A percentile compares a stretch with the other conserved stretches of the same genome.
phyloP scores from a whole-genome alignment of 2,329 filamentous ascomycete species.

The Hypoxylon sp. region DNA sequence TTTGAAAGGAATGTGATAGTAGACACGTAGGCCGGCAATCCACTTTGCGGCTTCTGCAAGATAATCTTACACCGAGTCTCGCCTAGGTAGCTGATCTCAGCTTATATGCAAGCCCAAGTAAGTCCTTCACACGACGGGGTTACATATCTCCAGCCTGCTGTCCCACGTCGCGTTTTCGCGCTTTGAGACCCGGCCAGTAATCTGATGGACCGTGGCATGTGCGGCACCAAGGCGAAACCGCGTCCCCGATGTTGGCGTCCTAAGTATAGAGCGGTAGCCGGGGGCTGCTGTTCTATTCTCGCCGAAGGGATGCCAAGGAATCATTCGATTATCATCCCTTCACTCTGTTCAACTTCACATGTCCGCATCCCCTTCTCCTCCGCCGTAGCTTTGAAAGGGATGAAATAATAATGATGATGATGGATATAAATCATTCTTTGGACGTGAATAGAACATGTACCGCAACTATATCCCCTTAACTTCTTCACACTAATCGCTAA shows the following conservation, averaged over 20 bases:
- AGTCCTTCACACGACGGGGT: neutral
- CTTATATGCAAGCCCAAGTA: constrained; percentile 4
- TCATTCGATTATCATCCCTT: neutral
- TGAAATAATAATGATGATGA: neutral
- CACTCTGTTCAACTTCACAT: neutral
- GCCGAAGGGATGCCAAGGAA: neutral
- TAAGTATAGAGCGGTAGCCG: neutral
- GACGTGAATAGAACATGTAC: neutral
- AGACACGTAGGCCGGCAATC: constrained; percentile 13
- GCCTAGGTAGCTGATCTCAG: constrained; percentile 20
- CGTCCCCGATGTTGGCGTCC: constrained; percentile 8
- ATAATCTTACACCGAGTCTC: constrained; percentile 11
- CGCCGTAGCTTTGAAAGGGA: neutral
- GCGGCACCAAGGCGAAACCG: constrained; percentile 1
- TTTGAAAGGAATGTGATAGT: constrained; percentile 4
- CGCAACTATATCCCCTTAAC: constrained; percentile 2
- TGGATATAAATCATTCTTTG: neutral
- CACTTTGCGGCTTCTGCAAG: neutral
- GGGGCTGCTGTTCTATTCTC: constrained; percentile 1
- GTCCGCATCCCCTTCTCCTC: neutral
- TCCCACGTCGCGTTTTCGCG: constrained; percentile 21
- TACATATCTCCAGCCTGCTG: constrained; percentile 13
- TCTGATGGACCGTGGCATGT: constrained; percentile 5
- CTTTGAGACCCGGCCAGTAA: constrained; percentile 4
- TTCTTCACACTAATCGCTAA: constrained; percentile 1